Percentiles rank a stretch among this genome's conserved stretches.
Conservation (phyloP, 176 grass and related monocot genomes). For the Aegilops umbellulata region DNA sequence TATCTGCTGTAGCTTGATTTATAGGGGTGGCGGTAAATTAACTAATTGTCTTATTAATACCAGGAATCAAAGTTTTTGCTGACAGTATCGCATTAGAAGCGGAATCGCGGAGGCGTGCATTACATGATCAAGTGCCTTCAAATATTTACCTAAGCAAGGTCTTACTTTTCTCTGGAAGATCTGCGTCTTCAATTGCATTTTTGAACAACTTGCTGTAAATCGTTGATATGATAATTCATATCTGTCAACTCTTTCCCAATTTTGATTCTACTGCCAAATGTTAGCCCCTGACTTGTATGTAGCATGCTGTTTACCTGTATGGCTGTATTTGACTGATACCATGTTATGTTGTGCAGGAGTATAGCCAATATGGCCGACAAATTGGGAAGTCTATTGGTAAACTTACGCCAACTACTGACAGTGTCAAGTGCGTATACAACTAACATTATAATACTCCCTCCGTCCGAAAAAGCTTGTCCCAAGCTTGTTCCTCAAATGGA, state of each 20-base stretch:
- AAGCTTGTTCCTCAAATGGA: no score
- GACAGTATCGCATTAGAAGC: slow-evolving; percentile 65
- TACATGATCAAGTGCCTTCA: slow-evolving; percentile 62
- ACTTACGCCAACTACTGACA: slow-evolving; percentile 62
- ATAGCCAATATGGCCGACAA: slow-evolving; percentile 53
- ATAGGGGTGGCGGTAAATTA: not conserved
- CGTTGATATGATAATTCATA: slow-evolving; percentile 12
- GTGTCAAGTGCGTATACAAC: slow-evolving; percentile 47
- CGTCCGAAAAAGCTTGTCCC: no score
- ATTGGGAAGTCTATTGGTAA: slow-evolving; percentile 73
- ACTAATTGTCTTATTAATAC: slow-evolving; percentile 13
- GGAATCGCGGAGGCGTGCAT: slow-evolving; percentile 55
- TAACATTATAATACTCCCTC: not conserved
- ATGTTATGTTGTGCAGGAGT: slow-evolving; percentile 45
- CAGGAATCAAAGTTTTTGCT: slow-evolving; percentile 77
- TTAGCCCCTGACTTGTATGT: slow-evolving; percentile 11
- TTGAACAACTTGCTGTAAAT: not conserved
- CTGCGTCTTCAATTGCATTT: not conserved
- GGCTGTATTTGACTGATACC: slow-evolving; percentile 4
- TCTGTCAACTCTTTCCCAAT: slow-evolving; percentile 7
- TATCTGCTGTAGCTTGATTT: not conserved
- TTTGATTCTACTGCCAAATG: not conserved
- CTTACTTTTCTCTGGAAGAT: slow-evolving; percentile 17
- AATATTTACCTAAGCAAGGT: slow-evolving; percentile 64
- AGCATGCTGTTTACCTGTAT: slow-evolving; percentile 10